Evolutionary conservation across 2,329 filamentous ascomycete species (phyloP).

Genomic region (Ophiostoma himal-ulmi): DNA sequence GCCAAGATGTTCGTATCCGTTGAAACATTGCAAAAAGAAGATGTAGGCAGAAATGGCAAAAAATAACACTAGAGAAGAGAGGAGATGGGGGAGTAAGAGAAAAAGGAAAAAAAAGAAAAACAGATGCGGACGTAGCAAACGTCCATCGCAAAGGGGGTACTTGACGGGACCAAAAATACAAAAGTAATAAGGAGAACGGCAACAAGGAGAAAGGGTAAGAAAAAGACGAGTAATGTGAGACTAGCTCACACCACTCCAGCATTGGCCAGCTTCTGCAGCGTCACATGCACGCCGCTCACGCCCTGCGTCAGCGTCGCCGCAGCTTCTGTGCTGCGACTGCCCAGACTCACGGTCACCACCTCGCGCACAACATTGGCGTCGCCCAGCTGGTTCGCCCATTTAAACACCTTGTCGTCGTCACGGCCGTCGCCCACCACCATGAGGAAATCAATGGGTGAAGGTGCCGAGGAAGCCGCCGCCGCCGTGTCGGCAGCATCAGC

Average conservation of each 20-base stretch:
- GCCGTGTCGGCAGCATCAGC: not conserved
- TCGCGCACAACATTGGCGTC: constrained; percentile 55
- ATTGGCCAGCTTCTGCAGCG: constrained; percentile 24
- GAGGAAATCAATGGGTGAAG: constrained; percentile 66
- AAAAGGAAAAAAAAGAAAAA: not conserved
- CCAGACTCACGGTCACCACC: constrained; percentile 80
- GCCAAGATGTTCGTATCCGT: not conserved
- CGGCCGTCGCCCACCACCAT: constrained; percentile 86
- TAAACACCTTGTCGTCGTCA: constrained; percentile 89
- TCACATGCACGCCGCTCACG: constrained; percentile 59
- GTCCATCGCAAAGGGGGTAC: too few species aligned
- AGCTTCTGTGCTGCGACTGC: constrained; percentile 82
- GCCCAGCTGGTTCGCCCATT: constrained; percentile 78
- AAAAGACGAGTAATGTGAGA: not conserved
- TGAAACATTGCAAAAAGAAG: not conserved
- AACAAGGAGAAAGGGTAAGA: too few species aligned
- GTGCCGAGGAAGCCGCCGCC: constrained; percentile 32
- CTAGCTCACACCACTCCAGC: not conserved
- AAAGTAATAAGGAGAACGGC: too few species aligned
- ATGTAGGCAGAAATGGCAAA: not conserved
- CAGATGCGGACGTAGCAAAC: not conserved
- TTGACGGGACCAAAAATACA: not conserved
- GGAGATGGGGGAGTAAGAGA: too few species aligned
- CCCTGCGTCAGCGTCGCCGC: constrained; percentile 81
- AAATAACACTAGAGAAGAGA: not conserved